Evolutionary conservation across 1,284 basidiomycete species (phyloP).

Genomic region (Boletus semigastroideus): DNA sequence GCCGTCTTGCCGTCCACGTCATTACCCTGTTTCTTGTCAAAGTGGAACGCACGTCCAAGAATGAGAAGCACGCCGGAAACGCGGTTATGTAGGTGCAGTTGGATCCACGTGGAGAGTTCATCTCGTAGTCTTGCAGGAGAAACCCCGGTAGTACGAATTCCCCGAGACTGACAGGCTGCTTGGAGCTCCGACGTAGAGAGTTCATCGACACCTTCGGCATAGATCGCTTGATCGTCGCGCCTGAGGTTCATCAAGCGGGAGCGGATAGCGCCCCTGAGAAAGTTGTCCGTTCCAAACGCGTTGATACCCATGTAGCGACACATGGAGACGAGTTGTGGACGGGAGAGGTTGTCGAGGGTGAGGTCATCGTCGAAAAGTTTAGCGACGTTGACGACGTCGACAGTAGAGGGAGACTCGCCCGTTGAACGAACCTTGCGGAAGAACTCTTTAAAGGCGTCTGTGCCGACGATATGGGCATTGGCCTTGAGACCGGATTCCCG

Average conservation of each 20-base stretch:
- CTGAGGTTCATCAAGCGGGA: slow-evolving; percentile 82
- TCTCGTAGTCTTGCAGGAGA: slow-evolving; percentile 84
- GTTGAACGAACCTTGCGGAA: slow-evolving; percentile 98
- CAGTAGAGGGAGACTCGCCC: slow-evolving; percentile 86
- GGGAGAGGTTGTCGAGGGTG: slow-evolving; percentile 95
- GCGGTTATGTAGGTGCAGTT: slow-evolving; percentile 83
- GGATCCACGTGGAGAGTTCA: slow-evolving; percentile 92
- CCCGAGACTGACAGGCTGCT: slow-evolving; percentile 91
- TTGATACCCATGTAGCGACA: slow-evolving; percentile 98
- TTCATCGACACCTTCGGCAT: slow-evolving; percentile 86
- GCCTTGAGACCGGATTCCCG: slow-evolving; percentile 92
- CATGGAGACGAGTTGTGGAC: slow-evolving; percentile 97
- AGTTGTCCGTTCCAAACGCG: slow-evolving; percentile 99
- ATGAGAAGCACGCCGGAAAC: slow-evolving; percentile 95
- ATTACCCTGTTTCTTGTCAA: slow-evolving; percentile 74
- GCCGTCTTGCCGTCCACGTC: slow-evolving; percentile 75
- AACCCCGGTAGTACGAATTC: slow-evolving; percentile 85
- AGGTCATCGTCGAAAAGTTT: slow-evolving; percentile 97
- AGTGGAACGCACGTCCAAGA: slow-evolving; percentile 92
- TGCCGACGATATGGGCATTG: slow-evolving; percentile 88
- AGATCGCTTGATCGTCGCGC: slow-evolving; percentile 92
- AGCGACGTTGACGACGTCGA: slow-evolving; percentile 92
- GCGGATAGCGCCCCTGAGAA: slow-evolving; percentile 92
- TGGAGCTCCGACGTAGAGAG: slow-evolving; percentile 91
- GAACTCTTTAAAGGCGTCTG: slow-evolving; percentile 98